Percentiles rank a stretch among this genome's conserved stretches.
Conservation (phyloP, 2,329 filamentous ascomycete species). For the Xylariaceae sp. region DNA sequence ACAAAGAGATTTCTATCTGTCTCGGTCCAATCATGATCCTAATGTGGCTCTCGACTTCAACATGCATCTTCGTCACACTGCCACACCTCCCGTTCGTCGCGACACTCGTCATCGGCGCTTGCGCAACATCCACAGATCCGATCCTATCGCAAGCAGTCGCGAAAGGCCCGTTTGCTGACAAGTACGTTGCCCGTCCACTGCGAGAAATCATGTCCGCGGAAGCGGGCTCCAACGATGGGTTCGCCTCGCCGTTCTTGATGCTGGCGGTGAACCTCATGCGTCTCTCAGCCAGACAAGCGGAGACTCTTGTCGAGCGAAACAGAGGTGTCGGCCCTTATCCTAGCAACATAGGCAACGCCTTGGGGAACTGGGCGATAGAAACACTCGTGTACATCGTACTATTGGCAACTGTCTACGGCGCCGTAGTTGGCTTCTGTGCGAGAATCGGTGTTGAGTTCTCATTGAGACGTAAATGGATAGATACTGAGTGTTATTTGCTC, state of each 20-base stretch:
- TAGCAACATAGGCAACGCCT: constrained; percentile 46
- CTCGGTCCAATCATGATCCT: constrained; percentile 58
- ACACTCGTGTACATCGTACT: constrained; percentile 58
- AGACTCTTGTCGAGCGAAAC: constrained; percentile 19
- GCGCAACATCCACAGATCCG: constrained; percentile 59
- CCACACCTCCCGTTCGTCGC: constrained; percentile 51
- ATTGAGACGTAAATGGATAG: constrained; percentile 49
- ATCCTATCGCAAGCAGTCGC: constrained; percentile 60
- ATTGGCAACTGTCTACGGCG: constrained; percentile 50
- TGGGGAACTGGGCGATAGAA: constrained; percentile 57
- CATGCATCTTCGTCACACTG: constrained; percentile 51
- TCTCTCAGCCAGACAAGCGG: constrained; percentile 40
- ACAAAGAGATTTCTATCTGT: constrained; percentile 51
- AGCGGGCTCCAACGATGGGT: constrained; percentile 59
- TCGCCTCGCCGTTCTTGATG: constrained; percentile 59
- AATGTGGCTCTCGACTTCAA: constrained; percentile 57
- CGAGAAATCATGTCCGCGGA: constrained; percentile 61
- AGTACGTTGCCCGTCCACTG: constrained; percentile 53
- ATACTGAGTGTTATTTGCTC: constrained; percentile 50
- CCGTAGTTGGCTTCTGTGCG: constrained; percentile 44
- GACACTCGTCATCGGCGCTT: constrained; percentile 55
- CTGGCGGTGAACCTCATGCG: constrained; percentile 55
- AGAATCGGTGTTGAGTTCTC: constrained; percentile 44
- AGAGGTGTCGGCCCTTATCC: constrained; percentile 45
- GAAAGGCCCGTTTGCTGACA: constrained; percentile 60